Conservation (phyloP, 176 grass and related monocot species). For the Panicum miliaceum region DNA sequence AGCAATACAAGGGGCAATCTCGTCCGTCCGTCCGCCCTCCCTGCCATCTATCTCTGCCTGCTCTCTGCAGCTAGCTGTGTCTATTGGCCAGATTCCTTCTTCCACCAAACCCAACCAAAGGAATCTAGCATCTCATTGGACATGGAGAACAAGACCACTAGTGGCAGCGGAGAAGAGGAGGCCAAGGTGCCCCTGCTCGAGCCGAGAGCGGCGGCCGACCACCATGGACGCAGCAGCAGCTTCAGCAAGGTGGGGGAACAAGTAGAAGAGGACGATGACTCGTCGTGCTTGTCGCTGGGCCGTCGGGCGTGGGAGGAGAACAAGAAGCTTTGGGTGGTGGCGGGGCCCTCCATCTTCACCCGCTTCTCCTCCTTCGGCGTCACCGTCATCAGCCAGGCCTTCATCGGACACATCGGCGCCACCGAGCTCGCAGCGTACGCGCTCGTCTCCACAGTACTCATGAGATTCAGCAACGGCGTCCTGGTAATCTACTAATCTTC, state of each 20-base stretch:
- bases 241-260: not conserved
- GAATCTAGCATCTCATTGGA: too few relatives aligned
- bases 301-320: constrained; percentile 63
- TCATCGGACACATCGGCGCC: constrained; percentile 80
- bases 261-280: not conserved
- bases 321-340: constrained; percentile 86
- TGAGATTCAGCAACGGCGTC: constrained; percentile 75
- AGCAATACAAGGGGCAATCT: too few relatives aligned
- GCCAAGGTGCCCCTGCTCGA: constrained; percentile 28
- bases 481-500: constrained; percentile 28
- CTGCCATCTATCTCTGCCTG: too few relatives aligned
- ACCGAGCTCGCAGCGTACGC: constrained; percentile 88
- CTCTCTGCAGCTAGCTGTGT: too few relatives aligned
- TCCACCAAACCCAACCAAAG: too few relatives aligned
- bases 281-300: not conserved
- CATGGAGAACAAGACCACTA: too few relatives aligned
- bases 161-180: not conserved
- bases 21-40: too few relatives aligned
- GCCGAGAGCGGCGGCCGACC: not conserved
- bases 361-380: constrained; percentile 86
- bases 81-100: too few relatives aligned
- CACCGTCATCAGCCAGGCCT: constrained; percentile 88
- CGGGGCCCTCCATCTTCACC: constrained; percentile 76
- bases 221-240: too few relatives aligned
- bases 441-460: constrained; percentile 79